Base-by-base conservation (phyloP, 306 rosid genomes). In the Psophocarpus tetragonolobus region DNA sequence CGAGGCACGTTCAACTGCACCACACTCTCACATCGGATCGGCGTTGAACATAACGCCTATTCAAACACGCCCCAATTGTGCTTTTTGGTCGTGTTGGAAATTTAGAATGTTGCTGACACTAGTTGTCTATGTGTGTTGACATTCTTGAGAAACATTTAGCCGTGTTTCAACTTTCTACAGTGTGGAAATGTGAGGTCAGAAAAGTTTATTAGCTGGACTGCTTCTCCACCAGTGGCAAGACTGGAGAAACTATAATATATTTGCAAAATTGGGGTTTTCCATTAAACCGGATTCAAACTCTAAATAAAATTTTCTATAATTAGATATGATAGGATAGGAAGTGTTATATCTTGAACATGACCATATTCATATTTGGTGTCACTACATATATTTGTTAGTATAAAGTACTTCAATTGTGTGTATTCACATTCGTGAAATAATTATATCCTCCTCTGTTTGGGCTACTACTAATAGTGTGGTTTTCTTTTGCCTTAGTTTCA, bases 401-500 rank as follows among this genome's bases (percentile, higher is more conserved):
- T 12, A 30, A 30, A 83, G 42, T 39, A 36, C 45, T 44, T 66
- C 6, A 36, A 4, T 32, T 39, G 56, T 47, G 23, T 39, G 26
- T 33, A 23, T 70, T 42, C 24, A 72, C 13, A 42, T 24, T 13
- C 2, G 56, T 60, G 35, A 30, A 23, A 11, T 4, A 45, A 14
- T 45, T 2, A 10, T 21, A 35, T 26, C 62, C 15, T 50, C 66
- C 29, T 21, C 58, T 73, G 6, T 35, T 17, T 45, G 35, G 21
- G 0, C 73, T 68, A 45, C 76, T 27, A 41, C 67, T 73, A 32
- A 79, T 26, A 32, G 38, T 76, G 56, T 47, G 15, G 1, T 74
- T 5, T 82, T 73, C 44, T 51, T 47, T 51, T 69, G 79, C 80
- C 71, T 69, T 71, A 93, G 98, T 93, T 93, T 75, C 98, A 93